Base-by-base conservation (phyloP, 306 rosid species). In the Boehmeria nivea region DNA sequence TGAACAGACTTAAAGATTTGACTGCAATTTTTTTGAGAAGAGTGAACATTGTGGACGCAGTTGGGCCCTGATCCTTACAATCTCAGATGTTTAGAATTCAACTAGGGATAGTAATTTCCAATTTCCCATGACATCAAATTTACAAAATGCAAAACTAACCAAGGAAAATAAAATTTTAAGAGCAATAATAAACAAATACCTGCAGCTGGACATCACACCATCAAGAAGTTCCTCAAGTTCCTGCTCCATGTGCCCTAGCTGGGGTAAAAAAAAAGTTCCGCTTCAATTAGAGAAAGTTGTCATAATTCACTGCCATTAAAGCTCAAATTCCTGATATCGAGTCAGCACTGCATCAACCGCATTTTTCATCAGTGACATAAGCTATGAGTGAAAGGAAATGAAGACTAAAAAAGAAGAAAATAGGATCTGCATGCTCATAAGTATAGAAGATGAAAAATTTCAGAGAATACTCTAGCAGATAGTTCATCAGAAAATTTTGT, bases 161-260 rank as follows among this genome's bases (percentile, higher is more conserved):
- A 28, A 36, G 51, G 42, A 34, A 34, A 9, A 26, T 10, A 18
- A 49, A 27, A 28, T 20, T 15, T 57, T 20, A 11, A 17, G 27
- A 49, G 65, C 59, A 38, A 42, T 50, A 17, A 28, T 12, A 7
- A 44, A 51, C 52, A 31, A 52, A 42, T 71, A 82, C 96, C 99
- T 87, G 93, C 83, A 80, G 20, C 70, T 72, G 24, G 83, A 64
- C 79, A 55, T 60, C 50, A 77, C 76, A 28, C 65, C 59, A 67
- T 83, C 79, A 67, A 87, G 95, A 76, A 91, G 74, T 27, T 71
- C 51, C 74, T 84, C 96, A 56, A 91, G 84, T 59, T 69, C 80
- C 59, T 74, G 77, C 75, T 87, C 93, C 87, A 87, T 87, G 68
- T 80, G 68, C 47, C 74, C 82, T 44, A 91, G 78, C 99, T 91